phyloP scores from a whole-genome alignment of 2,329 filamentous ascomycete genomes.

The Pyrenochaeta sp. region DNA sequence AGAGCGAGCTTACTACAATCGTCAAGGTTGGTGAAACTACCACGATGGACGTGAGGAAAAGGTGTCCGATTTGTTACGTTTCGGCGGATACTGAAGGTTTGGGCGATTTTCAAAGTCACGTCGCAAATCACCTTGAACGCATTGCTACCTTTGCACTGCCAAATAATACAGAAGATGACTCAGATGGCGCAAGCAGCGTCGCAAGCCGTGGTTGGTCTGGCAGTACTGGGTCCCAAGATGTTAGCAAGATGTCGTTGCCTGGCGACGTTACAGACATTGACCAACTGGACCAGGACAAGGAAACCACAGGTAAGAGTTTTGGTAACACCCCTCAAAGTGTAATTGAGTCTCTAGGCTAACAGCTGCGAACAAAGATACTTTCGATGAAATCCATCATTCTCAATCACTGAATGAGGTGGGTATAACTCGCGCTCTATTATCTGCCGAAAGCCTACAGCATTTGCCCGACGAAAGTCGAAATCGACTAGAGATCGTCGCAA shows the following conservation, averaged over 20 bases:
- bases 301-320: neutral
- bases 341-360: neutral
- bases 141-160: constrained; percentile 47
- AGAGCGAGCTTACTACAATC: constrained; percentile 37
- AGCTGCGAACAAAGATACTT: neutral
- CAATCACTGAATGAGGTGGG: neutral
- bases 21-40: constrained; percentile 45
- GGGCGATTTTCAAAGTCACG: constrained; percentile 42
- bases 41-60: constrained; percentile 37
- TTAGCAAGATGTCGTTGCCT: constrained; percentile 25
- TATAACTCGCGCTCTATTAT: constrained; percentile 16
- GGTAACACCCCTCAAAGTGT: neutral
- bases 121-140: constrained; percentile 49
- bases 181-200: constrained; percentile 40
- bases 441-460: constrained; percentile 31
- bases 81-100: constrained; percentile 31
- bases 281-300: neutral
- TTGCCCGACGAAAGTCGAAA: constrained; percentile 34
- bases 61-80: constrained; percentile 45
- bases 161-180: constrained; percentile 35
- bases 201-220: constrained; percentile 38
- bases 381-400: neutral
- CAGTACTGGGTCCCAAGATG: constrained; percentile 26
- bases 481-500: constrained; percentile 27
- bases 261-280: constrained; percentile 13